phyloP scores from a whole-genome alignment of 139 green algal genomes.

The Chlorokybus atmophyticus region DNA sequence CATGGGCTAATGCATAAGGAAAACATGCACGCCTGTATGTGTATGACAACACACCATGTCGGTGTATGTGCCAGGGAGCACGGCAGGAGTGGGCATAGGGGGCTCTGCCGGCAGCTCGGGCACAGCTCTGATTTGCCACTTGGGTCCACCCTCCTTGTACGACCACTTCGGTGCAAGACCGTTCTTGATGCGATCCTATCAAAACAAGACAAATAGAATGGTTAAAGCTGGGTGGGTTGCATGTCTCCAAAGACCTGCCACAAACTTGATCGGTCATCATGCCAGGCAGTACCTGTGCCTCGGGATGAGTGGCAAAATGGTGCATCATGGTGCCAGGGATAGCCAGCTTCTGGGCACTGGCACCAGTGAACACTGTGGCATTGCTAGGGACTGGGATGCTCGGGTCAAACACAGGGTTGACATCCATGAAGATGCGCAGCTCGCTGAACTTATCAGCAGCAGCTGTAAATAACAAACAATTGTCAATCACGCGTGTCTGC shows the following conservation, averaged over 20 bases:
- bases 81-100: too few relatives aligned
- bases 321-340: not conserved
- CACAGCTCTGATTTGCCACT: not conserved
- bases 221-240: too few relatives aligned
- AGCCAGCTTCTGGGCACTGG: not conserved
- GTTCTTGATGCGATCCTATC: not conserved
- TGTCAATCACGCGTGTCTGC: too few relatives aligned
- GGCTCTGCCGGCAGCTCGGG: not conserved
- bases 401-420: not conserved
- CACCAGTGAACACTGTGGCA: not conserved
- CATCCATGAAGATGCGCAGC: not conserved
- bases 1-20: too few relatives aligned
- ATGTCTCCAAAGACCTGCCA: too few relatives aligned
- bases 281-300: not conserved
- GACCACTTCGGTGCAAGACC: not conserved
- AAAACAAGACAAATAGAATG: too few relatives aligned
- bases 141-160: not conserved
- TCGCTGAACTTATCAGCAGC: conserved; percentile 1
- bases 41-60: too few relatives aligned
- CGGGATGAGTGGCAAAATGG: not conserved
- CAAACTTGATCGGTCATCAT: too few relatives aligned
- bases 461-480: too few relatives aligned
- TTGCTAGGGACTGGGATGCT: not conserved
- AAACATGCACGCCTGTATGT: too few relatives aligned
- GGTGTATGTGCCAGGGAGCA: not conserved